Evolutionary conservation across 2,329 filamentous ascomycete species (phyloP), one percentile per base, ranked within the genome.

Genomic region (Cladosporium sp.): DNA sequence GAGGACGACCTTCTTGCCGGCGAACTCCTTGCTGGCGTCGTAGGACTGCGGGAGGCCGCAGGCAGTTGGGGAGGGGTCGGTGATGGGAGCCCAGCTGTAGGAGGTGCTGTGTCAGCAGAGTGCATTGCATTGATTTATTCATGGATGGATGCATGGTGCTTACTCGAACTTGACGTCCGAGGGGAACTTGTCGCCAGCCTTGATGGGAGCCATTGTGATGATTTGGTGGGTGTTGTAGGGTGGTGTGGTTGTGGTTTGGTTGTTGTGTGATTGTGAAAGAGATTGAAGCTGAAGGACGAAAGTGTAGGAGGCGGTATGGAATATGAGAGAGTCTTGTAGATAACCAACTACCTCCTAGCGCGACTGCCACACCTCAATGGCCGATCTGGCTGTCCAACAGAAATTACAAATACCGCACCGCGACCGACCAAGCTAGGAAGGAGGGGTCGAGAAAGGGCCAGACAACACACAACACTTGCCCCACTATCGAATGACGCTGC

Each of bases 121-220:
- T 65, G 63, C 32, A 32, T 57, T 34, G 24, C 3, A 12, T 41
- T n/a, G 59, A 55, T 34, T 34, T 34, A 11, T 34, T 11, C 11
- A 47, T 57, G 49, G 64, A 49, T 28, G 24, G 18, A 24, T 52
- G 52, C 47, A 61, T 62, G 36, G 59, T 49, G 80, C 85, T 74
- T 80, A 90, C 87, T 85, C 84, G 85, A 97, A 97, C 79, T 85
- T 84, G 68, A 96, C 89, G 73, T 86, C 90, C 73, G 88, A 83
- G 72, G 93, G 93, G 85, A 98, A 94, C 78, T 84, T 83, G 79
- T 96, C 92, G 77, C 93, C 93, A 78, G 86, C 86, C 79, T 93
- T 89, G 80, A 95, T 86, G 79, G 85, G 85, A 82, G 89, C 78
- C 86, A 88, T 88, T 76, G 71, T 81, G 74, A 30, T 49, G 49